Percentiles rank a stretch among this genome's conserved stretches.
Conservation (phyloP, 441 rosid genomes). For the Pelargonium citronellum region DNA sequence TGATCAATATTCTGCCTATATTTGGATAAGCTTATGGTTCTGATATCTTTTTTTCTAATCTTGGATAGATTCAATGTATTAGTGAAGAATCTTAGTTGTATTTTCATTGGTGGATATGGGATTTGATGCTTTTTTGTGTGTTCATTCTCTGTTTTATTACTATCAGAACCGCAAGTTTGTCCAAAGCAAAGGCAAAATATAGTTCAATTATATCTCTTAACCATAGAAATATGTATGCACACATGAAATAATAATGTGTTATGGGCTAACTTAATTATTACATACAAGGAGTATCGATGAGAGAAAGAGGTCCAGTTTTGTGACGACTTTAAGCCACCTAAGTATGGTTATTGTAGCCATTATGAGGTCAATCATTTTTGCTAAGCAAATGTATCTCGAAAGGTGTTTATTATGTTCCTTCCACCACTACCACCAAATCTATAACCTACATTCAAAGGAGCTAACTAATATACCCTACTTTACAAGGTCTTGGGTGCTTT, state of each 20-base stretch:
- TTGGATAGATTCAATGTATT: neutral
- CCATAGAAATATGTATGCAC: slow-evolving; percentile 14
- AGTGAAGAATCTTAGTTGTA: neutral
- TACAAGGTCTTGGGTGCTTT: slow-evolving; percentile 70
- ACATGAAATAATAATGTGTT: slow-evolving; percentile 77
- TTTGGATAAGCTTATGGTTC: neutral
- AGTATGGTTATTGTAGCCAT: slow-evolving; percentile 74
- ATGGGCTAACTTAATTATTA: slow-evolving; percentile 58
- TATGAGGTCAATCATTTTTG: slow-evolving; percentile 61
- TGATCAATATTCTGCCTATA: neutral
- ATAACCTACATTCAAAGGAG: neutral
- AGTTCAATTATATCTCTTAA: no score
- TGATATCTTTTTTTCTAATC: neutral
- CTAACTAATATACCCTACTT: slow-evolving; percentile 14
- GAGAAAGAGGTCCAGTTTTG: slow-evolving; percentile 83
- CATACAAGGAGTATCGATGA: slow-evolving; percentile 66
- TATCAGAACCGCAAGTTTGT: neutral
- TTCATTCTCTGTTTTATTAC: no score
- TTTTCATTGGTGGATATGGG: neutral
- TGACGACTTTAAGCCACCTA: slow-evolving; percentile 68
- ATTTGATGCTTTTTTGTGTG: neutral
- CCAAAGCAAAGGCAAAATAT: neutral
- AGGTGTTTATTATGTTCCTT: slow-evolving; percentile 35
- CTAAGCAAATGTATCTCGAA: slow-evolving; percentile 69
- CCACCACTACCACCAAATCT: neutral